Evolutionary conservation across 192 early-diverging fungal genomes (phyloP).

Genomic region (Coemansia sp.): DNA sequence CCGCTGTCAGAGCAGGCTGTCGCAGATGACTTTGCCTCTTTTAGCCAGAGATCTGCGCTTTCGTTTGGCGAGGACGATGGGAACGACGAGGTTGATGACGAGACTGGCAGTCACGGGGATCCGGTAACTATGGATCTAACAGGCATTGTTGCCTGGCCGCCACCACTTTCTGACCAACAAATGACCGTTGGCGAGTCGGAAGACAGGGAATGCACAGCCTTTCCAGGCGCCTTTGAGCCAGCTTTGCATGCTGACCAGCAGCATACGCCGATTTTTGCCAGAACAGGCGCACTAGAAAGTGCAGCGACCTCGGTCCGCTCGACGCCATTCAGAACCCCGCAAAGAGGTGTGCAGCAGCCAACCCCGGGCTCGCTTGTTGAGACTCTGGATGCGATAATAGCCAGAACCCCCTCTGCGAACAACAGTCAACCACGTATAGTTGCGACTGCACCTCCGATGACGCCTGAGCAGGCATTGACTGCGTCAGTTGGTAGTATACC

Average conservation of each 20-base stretch:
- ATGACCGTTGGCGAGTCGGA: neutral
- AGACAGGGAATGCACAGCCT: neutral
- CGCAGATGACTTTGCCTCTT: neutral
- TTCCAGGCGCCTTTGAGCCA: neutral
- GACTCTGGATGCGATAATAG: conserved; percentile 10
- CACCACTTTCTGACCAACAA: neutral
- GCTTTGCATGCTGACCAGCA: neutral
- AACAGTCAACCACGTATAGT: neutral
- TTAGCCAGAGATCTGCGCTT: neutral
- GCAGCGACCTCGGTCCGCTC: neutral
- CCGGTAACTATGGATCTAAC: conserved; percentile 52
- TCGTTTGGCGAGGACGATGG: neutral
- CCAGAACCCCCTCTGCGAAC: neutral
- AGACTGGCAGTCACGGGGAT: conserved; percentile 23
- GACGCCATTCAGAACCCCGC: conserved; percentile 6
- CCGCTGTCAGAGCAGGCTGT: neutral
- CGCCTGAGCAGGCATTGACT: conserved; percentile 3
- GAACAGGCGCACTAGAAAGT: neutral
- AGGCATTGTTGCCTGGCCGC: conserved; percentile 28
- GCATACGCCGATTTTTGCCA: neutral
- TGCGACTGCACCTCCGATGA: conserved; percentile 8
- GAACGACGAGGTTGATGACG: conserved; percentile 7
- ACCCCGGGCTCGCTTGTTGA: conserved; percentile 3
- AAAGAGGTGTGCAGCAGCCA: neutral
- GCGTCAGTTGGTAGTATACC: neutral